Base-by-base conservation (phyloP, 306 rosid genomes). In the Trifolium subterraneum region DNA sequence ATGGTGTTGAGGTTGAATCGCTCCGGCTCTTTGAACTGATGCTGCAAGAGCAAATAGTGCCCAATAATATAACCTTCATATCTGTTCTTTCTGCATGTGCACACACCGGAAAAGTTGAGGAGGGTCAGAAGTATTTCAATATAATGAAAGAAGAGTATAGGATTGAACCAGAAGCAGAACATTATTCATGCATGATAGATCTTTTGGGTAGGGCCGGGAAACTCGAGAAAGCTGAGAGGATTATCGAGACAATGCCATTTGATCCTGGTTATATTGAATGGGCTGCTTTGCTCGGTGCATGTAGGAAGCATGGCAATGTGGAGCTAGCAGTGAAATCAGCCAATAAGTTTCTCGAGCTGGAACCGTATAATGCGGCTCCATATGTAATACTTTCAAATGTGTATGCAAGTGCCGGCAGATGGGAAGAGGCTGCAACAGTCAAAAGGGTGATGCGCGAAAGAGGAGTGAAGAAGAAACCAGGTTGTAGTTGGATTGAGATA, bases 401-500 rank as follows among this genome's bases (percentile, higher is more conserved):
- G 88, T 85, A 85, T 74, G 92, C 90, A 52, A 81, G 85, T 62
- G 90, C 81, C 6, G 87, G 89, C 11, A 87, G 79, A 84, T 92
- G 96, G 96, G 86, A 82, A 68, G 92, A 90, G 56, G 85, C 79
- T 35, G 92, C 93, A 68, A 74, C 48, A 10, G 22, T 86, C 11
- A 86, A 93, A 77, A 87, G 68, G 84, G 20, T 86, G 64, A 92
- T 88, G 96, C 80, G 91, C 20, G 94, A 80, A 22, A 87, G 90
- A 79, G 92, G 96, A 44, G 73, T 90, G 86, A 90, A 84, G 87
- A 88, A 90, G 86, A 87, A 87, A 74, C 96, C 96, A 7, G 98
- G 98, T 67, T 84, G 92, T 81, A 87, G 94, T 80, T 90, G 96
- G 98, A 90, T 90, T 12, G 98, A 92, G 86, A 72, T 90, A 68